phyloP scores from a whole-genome alignment of 208 protist species.

The Lotmaria passim region DNA sequence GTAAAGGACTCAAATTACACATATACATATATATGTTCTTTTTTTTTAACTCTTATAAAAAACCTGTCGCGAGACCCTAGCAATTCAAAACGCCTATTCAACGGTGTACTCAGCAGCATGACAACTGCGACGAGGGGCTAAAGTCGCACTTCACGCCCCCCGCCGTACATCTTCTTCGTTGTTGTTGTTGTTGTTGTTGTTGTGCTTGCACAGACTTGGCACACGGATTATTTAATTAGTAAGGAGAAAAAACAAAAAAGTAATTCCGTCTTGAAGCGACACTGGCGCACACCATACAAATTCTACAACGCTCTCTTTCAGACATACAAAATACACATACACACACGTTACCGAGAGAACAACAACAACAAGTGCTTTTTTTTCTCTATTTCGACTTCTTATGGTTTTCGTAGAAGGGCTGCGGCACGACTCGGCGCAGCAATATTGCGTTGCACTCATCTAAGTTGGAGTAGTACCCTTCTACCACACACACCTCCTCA shows the following conservation, averaged over 20 bases:
- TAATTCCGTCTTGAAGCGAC: no score
- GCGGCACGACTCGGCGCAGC: slow-evolving; percentile 60
- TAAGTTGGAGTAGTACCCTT: slow-evolving; percentile 88
- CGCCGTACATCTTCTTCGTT: no score
- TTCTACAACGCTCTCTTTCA: no score
- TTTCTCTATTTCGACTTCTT: slow-evolving; percentile 44
- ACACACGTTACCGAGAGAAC: neutral
- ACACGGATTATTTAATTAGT: neutral
- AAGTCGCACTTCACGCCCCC: no score
- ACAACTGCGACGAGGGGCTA: no score
- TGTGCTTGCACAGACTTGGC: neutral
- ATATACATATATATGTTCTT: no score
- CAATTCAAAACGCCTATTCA: no score
- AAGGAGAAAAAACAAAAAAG: neutral
- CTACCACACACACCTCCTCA: slow-evolving; percentile 47
- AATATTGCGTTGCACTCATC: slow-evolving; percentile 77
- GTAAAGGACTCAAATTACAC: no score
- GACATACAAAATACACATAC: slow-evolving; percentile 3
- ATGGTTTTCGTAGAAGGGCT: slow-evolving; percentile 49
- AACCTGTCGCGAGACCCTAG: no score
- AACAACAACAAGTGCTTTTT: neutral
- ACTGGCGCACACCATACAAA: no score
- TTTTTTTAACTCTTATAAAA: no score
- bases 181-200: slow-evolving; percentile 11
- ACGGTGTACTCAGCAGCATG: no score